Evolutionary conservation across 805 yeast species (phyloP), one percentile per base, ranked within the genome.

Genomic region (Cyberlindnera maritima): DNA sequence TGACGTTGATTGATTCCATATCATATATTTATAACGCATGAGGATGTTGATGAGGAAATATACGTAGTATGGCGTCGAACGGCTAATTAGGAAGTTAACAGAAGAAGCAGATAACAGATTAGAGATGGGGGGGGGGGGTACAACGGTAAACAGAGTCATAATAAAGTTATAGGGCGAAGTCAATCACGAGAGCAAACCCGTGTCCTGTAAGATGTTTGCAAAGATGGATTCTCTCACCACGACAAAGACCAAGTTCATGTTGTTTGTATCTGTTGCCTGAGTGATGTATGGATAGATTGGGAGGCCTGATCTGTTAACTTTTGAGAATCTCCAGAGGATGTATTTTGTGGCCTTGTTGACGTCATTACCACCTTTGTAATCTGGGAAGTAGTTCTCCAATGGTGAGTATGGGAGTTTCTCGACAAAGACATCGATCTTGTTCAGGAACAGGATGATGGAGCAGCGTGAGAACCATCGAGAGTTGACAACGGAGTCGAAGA

Each of bases 241-340:
- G 12, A 89, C 90, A 68, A 87, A 84, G 6, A 90, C 96, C 58
- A 89, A 69, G 60, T 85, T 81, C 52, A 91, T 89, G 65, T 90
- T 90, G 25, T 88, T 81, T 7, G 97, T 90, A 63, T 90, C 96
- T 0, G 96, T 90, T 0, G 97, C 97, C 66, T 90, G 96, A 3
- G 97, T 90, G 20, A 90, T 86, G 65, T 90, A 96, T 12, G 97
- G 96, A 59, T 86, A 87, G 29, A 91, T 79, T 50, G 83, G 85
- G 52, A 89, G 71, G 18, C 89, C 88, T 1, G 94, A 82, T 54
- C 95, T 75, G 63, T 90, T 91, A 40, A 88, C 80, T 63, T 85
- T 89, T 34, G 88, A 83, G 63, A 90, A 90, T 61, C 96, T 76
- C 96, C 96, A 88, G 36, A 90, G 74, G 48, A 91, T 88, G 59